Evolutionary conservation across 2,329 filamentous ascomycete genomes (phyloP).

Genomic region (Pseudogymnoascus sp.): DNA sequence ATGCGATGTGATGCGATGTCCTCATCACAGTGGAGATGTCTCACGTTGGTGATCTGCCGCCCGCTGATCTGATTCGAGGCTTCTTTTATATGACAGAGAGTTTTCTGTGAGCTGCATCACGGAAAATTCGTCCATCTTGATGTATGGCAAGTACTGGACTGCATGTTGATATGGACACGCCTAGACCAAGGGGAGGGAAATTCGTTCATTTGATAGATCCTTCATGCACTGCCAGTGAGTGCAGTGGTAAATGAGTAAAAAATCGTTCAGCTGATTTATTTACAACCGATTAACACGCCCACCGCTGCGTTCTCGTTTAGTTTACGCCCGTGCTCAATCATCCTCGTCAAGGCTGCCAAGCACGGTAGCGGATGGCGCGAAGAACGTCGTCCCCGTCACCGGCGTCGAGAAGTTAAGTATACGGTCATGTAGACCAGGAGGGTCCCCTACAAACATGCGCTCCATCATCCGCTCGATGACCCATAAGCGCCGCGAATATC

Average conservation of each 20-base stretch:
- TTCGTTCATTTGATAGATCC: background rate
- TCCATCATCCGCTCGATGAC: slow-evolving; percentile 52
- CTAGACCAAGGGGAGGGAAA: background rate
- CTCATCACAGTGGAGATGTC: background rate
- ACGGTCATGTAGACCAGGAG: slow-evolving; percentile 47
- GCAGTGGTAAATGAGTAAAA: background rate
- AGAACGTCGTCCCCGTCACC: slow-evolving; percentile 47
- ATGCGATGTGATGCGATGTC: background rate
- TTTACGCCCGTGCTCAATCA: background rate
- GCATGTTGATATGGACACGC: background rate
- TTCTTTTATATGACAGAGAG: background rate
- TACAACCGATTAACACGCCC: background rate
- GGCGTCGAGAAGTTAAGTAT: slow-evolving; percentile 48
- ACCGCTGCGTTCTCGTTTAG: background rate
- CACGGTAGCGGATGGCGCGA: slow-evolving; percentile 39
- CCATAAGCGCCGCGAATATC: slow-evolving; percentile 46
- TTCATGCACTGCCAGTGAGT: background rate
- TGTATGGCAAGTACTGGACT: too few relatives aligned
- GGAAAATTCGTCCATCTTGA: background rate
- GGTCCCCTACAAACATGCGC: slow-evolving; percentile 49
- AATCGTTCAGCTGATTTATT: background rate
- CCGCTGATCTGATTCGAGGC: background rate
- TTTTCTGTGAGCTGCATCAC: background rate
- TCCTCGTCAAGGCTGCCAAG: slow-evolving; percentile 23
- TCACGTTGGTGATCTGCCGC: background rate